phyloP scores from a whole-genome alignment of 768 basidiomycete species.

The Lactarius deliciosus region DNA sequence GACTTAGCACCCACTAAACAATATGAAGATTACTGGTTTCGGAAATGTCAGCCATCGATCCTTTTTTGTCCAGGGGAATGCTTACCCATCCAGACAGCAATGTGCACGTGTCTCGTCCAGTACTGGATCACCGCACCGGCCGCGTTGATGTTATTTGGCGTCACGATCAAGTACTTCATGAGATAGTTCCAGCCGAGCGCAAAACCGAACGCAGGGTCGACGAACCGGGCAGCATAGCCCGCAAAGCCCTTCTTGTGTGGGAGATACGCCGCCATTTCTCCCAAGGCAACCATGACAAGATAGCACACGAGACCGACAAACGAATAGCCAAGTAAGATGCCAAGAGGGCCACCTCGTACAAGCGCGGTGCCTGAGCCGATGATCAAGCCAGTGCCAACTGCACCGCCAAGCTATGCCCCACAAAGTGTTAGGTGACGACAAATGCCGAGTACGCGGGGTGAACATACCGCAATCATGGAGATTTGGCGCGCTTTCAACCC shows the following conservation, averaged over 20 bases:
- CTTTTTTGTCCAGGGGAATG: slow-evolving; percentile 15
- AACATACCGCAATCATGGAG: slow-evolving; percentile 42
- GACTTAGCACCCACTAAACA: slow-evolving; percentile 45
- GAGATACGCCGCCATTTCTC: slow-evolving; percentile 42
- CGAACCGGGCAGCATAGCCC: slow-evolving; percentile 63
- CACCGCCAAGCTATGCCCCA: slow-evolving; percentile 35
- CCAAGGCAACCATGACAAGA: slow-evolving; percentile 54
- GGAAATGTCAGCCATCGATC: slow-evolving; percentile 11
- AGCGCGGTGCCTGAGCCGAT: slow-evolving; percentile 57
- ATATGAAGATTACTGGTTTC: slow-evolving; percentile 53
- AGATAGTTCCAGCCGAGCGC: slow-evolving; percentile 63
- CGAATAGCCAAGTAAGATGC: slow-evolving; percentile 42
- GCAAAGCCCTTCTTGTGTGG: slow-evolving; percentile 59
- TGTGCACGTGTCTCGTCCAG: slow-evolving; percentile 41
- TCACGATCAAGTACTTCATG: slow-evolving; percentile 53
- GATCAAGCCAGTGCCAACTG: slow-evolving; percentile 38
- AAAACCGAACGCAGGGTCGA: slow-evolving; percentile 68
- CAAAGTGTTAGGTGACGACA: neutral
- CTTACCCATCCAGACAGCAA: slow-evolving; percentile 59
- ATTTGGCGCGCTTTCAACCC: slow-evolving; percentile 39
- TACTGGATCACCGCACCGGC: slow-evolving; percentile 46
- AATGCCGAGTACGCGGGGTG: neutral
- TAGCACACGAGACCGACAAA: slow-evolving; percentile 59
- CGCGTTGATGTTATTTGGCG: slow-evolving; percentile 65
- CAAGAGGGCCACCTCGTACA: slow-evolving; percentile 53